phyloP scores from a whole-genome alignment of 768 basidiomycete species.

The Nidularia pulvinata region DNA sequence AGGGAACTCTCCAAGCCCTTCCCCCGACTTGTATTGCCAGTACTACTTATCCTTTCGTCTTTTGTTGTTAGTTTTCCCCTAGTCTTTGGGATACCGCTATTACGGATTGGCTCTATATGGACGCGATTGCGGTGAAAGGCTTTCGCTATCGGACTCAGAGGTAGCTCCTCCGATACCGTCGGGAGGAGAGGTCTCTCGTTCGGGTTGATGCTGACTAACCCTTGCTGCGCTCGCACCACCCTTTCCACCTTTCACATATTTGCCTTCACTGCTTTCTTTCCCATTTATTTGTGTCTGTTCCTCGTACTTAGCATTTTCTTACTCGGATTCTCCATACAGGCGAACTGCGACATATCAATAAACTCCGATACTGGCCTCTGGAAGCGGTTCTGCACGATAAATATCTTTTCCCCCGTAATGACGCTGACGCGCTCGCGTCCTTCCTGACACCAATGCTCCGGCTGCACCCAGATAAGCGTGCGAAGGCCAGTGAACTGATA shows the following conservation, averaged over 20 bases:
- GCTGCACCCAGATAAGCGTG: constrained; percentile 86
- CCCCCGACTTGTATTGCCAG: no score
- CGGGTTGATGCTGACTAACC: neutral
- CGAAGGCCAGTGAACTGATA: constrained; percentile 82
- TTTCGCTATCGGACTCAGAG: no score
- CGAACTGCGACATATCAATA: constrained; percentile 93
- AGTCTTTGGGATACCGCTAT: no score
- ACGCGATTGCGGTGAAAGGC: no score
- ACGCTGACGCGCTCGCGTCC: constrained; percentile 78
- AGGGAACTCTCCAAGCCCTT: no score
- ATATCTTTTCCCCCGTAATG: constrained; percentile 85
- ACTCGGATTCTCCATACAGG: constrained; percentile 23
- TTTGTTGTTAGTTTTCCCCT: no score
- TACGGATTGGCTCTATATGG: no score
- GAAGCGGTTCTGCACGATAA: constrained; percentile 88
- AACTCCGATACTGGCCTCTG: constrained; percentile 91
- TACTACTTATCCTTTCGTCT: no score
- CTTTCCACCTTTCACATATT: neutral
- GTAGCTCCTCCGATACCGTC: neutral
- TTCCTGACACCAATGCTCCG: constrained; percentile 92
- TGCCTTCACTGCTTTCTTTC: no score
- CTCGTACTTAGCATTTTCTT: neutral
- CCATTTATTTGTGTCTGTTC: neutral
- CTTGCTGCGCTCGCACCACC: neutral
- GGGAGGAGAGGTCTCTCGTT: neutral